Conservation (phyloP, 768 basidiomycete genomes). For the Kwoniella botswanensis region DNA sequence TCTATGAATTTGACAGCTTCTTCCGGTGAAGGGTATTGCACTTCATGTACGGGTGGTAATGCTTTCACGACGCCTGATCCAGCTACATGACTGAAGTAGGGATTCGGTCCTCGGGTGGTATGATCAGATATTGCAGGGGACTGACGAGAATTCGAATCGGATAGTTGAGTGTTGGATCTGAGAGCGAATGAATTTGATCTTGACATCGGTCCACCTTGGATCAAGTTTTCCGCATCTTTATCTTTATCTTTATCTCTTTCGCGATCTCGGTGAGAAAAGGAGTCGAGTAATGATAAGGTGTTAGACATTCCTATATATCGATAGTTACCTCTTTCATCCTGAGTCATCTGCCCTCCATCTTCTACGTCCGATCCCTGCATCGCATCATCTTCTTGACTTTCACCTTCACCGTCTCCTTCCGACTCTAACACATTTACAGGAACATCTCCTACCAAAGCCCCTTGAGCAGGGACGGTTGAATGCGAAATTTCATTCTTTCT, state of each 20-base stretch:
- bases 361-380: slow-evolving; percentile 18
- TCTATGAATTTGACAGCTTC: slow-evolving; percentile 64
- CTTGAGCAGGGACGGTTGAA: neutral
- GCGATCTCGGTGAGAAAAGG: slow-evolving; percentile 57
- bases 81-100: slow-evolving; percentile 51
- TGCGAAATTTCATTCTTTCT: slow-evolving; percentile 2
- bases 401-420: slow-evolving; percentile 15
- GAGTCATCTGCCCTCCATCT: slow-evolving; percentile 48
- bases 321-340: slow-evolving; percentile 51
- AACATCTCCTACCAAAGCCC: neutral
- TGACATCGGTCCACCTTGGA: neutral
- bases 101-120: slow-evolving; percentile 28
- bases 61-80: slow-evolving; percentile 52
- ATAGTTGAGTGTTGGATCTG: slow-evolving; percentile 2
- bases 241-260: slow-evolving; percentile 49
- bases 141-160: slow-evolving; percentile 14
- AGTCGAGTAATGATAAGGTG: slow-evolving; percentile 48
- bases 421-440: neutral
- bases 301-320: slow-evolving; percentile 53
- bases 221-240: neutral
- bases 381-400: slow-evolving; percentile 19
- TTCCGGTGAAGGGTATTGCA: slow-evolving; percentile 37
- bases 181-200: slow-evolving; percentile 14
- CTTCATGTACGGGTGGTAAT: slow-evolving; percentile 48
- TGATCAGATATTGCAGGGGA: slow-evolving; percentile 23